A percentile compares a stretch with the other conserved stretches of the same genome.
phyloP scores from a whole-genome alignment of 139 green algal species.

The Chlorella sorokiniana region DNA sequence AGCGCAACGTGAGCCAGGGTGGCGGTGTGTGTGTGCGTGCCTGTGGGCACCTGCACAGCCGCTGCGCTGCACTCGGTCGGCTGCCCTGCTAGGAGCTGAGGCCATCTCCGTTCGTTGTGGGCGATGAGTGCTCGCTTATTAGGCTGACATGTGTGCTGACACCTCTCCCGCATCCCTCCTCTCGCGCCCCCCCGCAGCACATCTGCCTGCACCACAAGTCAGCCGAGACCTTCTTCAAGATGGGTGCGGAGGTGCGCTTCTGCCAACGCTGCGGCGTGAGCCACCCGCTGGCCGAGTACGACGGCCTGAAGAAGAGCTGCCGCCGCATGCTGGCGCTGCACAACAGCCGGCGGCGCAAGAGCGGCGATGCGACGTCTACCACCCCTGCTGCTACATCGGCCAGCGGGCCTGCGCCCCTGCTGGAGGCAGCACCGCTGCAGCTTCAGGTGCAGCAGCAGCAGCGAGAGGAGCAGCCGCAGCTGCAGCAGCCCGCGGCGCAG shows the following conservation, averaged over 20 bases:
- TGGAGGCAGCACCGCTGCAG: background rate
- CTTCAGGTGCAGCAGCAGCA: background rate
- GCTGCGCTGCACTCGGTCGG: background rate
- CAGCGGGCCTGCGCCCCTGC: background rate
- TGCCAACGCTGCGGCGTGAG: conserved; percentile 91
- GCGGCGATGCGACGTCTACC: background rate
- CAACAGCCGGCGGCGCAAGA: conserved; percentile 57
- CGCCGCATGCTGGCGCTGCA: conserved; percentile 59
- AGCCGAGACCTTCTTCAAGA: conserved; percentile 6
- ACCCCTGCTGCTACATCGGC: background rate
- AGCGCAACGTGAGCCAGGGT: no score
- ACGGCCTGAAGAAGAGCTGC: conserved; percentile 83
- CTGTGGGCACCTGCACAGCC: no score
- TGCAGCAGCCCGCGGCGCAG: background rate
- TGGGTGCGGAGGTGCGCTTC: conserved; percentile 70
- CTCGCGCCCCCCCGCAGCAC: background rate
- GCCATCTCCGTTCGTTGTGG: no score
- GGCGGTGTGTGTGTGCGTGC: no score
- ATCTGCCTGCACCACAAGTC: conserved; percentile 11
- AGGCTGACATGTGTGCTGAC: no score
- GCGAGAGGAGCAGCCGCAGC: background rate
- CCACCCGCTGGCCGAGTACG: conserved; percentile 84
- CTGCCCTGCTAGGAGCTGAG: no score
- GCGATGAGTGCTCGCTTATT: no score
- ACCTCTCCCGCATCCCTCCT: background rate